phyloP scores from a whole-genome alignment of 208 protist species.

The Leishmania turanica region DNA sequence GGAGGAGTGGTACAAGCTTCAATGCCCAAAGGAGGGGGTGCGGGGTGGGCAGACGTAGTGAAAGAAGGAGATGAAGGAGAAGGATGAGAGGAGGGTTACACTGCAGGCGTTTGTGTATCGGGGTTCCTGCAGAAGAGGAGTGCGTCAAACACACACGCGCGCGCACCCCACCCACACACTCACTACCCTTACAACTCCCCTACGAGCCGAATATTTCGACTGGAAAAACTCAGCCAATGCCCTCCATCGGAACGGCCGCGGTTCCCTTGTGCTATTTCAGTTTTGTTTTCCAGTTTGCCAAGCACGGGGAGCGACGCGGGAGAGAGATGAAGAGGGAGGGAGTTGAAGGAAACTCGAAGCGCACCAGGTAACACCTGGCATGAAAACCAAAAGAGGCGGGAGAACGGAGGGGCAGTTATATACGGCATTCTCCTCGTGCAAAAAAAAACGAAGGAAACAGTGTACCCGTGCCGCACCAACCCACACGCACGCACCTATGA shows the following conservation, averaged over 20 bases:
- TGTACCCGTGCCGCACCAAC: not conserved
- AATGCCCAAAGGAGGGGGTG: not conserved
- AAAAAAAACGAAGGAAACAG: not conserved
- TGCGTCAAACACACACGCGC: not conserved
- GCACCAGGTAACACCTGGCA: not conserved
- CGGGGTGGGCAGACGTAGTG: not conserved
- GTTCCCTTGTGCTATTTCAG: not conserved
- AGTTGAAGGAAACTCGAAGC: not conserved
- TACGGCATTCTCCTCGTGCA: not conserved
- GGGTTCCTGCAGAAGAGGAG: not conserved
- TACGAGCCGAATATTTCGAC: not conserved
- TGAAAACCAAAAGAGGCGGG: not conserved
- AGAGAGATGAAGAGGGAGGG: not conserved
- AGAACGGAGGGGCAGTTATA: not conserved
- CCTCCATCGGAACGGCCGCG: not conserved
- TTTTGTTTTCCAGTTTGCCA: not conserved
- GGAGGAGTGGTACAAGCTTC: not conserved
- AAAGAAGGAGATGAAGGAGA: not conserved
- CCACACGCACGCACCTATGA: not conserved
- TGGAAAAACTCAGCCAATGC: not conserved
- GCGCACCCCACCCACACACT: not conserved
- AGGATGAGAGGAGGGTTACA: not conserved
- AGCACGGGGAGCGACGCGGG: not conserved
- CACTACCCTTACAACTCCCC: not conserved
- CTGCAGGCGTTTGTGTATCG: not conserved